These are phyloP conservation scores for Jimgerdemannia flammicorona DNA, from an alignment of 192 early-diverging fungal species.

Conservation along the genomic window DNA sequence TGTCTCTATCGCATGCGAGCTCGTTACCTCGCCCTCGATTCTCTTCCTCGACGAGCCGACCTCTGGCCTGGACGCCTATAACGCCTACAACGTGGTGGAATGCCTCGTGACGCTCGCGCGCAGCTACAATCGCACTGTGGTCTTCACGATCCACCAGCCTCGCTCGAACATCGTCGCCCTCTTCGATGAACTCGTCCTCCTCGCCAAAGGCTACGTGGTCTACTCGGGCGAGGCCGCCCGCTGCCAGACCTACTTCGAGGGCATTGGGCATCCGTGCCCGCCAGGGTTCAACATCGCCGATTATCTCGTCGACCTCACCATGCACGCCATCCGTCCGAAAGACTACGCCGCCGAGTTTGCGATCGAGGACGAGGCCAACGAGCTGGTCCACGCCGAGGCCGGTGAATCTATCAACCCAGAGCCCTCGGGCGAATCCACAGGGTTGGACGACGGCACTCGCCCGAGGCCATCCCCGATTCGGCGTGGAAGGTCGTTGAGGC, in stretches of 20 bases:
- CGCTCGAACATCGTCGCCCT: conserved; percentile 86
- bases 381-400: neutral
- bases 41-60: conserved; percentile 88
- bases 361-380: neutral
- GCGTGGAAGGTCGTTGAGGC: conserved; percentile 3
- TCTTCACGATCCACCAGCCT: conserved; percentile 96
- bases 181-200: conserved; percentile 85
- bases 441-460: neutral
- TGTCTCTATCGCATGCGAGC: conserved; percentile 90
- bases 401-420: neutral
- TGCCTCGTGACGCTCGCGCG: conserved; percentile 74
- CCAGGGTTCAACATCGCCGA: conserved; percentile 91
- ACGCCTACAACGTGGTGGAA: conserved; percentile 94
- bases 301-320: conserved; percentile 69
- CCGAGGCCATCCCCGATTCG: neutral
- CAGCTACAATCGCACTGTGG: conserved; percentile 72
- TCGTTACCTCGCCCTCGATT: conserved; percentile 90
- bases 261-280: conserved; percentile 79
- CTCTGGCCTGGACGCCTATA: conserved; percentile 85
- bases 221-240: conserved; percentile 73
- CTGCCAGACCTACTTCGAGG: conserved; percentile 68
- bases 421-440: neutral
- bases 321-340: conserved; percentile 39
- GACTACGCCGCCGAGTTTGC: neutral
- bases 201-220: conserved; percentile 77